A percentile compares a stretch with the other conserved stretches of the same genome.
Conservation (phyloP, 2,329 filamentous ascomycete species). For the Aspergillus puulaauensis region DNA sequence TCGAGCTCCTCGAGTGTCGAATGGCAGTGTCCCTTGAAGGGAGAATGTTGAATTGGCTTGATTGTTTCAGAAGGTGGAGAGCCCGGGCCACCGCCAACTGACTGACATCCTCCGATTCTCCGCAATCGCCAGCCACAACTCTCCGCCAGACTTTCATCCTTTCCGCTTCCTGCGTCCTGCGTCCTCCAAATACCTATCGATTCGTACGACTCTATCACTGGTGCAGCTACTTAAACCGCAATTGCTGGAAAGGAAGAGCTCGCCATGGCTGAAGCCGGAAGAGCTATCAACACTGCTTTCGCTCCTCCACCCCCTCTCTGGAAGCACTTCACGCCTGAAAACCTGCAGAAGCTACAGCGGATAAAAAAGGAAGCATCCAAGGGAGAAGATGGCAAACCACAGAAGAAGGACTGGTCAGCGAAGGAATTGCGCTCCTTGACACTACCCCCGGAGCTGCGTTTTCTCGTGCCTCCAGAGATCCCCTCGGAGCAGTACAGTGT, state of each 20-base stretch:
- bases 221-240: not conserved
- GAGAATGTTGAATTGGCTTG: too few species aligned
- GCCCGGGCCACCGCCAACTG: constrained; percentile 20
- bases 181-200: not conserved
- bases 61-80: not conserved
- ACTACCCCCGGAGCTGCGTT: constrained; percentile 69
- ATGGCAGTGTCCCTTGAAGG: too few species aligned
- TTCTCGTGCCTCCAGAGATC: constrained; percentile 77
- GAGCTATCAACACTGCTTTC: constrained; percentile 63
- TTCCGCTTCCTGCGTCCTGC: not conserved
- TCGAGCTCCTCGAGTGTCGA: constrained; percentile 6
- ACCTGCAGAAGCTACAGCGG: constrained; percentile 60
- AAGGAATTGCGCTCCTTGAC: constrained; percentile 39
- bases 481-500: constrained; percentile 72
- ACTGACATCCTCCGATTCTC: constrained; percentile 12
- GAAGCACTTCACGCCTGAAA: constrained; percentile 79
- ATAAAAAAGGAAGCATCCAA: constrained; percentile 44
- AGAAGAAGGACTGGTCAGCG: constrained; percentile 35
- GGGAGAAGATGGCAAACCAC: constrained; percentile 26
- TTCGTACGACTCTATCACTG: not conserved
- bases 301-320: constrained; percentile 89
- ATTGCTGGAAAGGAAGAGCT: not conserved
- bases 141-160: not conserved
- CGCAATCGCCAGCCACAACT: constrained; percentile 10
- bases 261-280: constrained; percentile 60